A percentile compares a stretch with the other conserved stretches of the same genome.
These are phyloP conservation scores for Taiwanofungus camphoratus DNA, from an alignment of 1,284 basidiomycete species.

Conservation along the genomic window DNA sequence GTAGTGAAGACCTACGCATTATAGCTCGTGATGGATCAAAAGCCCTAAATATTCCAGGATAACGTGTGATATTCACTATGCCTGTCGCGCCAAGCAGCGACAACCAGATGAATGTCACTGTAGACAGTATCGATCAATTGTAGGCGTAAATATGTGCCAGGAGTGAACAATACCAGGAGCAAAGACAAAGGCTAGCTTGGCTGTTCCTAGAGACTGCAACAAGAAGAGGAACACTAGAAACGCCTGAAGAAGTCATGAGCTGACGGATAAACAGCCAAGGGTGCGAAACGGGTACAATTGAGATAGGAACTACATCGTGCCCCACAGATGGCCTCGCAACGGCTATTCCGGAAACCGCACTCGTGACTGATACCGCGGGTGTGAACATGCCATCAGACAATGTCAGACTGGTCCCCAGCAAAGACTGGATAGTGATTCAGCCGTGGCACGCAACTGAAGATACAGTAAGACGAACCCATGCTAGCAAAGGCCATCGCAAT, in stretches of 20 bases:
- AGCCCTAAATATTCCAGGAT: conserved; percentile 59
- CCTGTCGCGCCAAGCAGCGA: conserved; percentile 45
- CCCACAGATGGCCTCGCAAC: conserved; percentile 47
- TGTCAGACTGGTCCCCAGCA: conserved; percentile 46
- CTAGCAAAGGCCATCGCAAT: conserved; percentile 43
- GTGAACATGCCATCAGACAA: conserved; percentile 60
- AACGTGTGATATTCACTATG: conserved; percentile 49
- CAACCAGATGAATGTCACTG: conserved; percentile 58
- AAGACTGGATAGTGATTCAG: conserved; percentile 17
- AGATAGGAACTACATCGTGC: conserved; percentile 47
- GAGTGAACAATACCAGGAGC: conserved; percentile 35
- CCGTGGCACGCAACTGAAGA: background rate
- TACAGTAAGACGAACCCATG: conserved; percentile 39
- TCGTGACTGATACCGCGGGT: conserved; percentile 64
- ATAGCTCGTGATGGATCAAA: conserved; percentile 63
- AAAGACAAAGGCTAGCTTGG: conserved; percentile 44
- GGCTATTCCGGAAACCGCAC: conserved; percentile 60
- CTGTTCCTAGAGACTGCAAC: conserved; percentile 54
- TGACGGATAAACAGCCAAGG: background rate
- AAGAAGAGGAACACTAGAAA: conserved; percentile 56
- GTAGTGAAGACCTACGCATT: conserved; percentile 37
- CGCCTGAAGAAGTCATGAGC: conserved; percentile 27
- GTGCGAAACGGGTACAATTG: conserved; percentile 38
- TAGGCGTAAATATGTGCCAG: background rate
- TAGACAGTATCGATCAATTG: background rate